Conservation (phyloP, 495 filamentous ascomycete genomes). For the Penicillium lagena region DNA sequence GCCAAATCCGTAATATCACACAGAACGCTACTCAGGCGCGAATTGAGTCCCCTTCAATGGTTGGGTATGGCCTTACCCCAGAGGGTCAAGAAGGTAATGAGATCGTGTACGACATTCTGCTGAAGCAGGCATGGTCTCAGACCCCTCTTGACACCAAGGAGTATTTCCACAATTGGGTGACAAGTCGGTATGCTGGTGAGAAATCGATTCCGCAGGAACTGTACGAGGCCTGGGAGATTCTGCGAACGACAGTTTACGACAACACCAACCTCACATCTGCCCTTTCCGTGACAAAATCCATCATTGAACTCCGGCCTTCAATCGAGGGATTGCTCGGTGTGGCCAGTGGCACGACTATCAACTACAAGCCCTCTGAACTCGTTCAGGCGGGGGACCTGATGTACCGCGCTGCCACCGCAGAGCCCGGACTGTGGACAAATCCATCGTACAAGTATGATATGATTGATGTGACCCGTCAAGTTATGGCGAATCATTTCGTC, state of each 20-base stretch:
- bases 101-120: constrained; percentile 44
- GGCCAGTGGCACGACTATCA: constrained; percentile 32
- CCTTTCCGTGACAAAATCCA: constrained; percentile 39
- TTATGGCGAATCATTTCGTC: constrained; percentile 42
- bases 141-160: constrained; percentile 34
- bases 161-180: constrained; percentile 46
- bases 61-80: constrained; percentile 42
- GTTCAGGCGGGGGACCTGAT: constrained; percentile 36
- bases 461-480: constrained; percentile 46
- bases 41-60: constrained; percentile 26
- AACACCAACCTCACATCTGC: constrained; percentile 39
- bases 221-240: constrained; percentile 41
- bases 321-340: constrained; percentile 28
- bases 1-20: constrained; percentile 44
- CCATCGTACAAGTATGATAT: constrained; percentile 43
- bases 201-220: constrained; percentile 25
- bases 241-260: constrained; percentile 44
- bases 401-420: constrained; percentile 25
- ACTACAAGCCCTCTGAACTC: constrained; percentile 34
- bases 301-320: constrained; percentile 38
- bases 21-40: constrained; percentile 39
- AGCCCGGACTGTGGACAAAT: constrained; percentile 37
- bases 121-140: constrained; percentile 44
- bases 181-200: constrained; percentile 32
- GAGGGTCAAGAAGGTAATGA: constrained; percentile 53